These are phyloP conservation scores for Hericium alpestre DNA, from an alignment of 768 basidiomycete species.

Conservation along the genomic window DNA sequence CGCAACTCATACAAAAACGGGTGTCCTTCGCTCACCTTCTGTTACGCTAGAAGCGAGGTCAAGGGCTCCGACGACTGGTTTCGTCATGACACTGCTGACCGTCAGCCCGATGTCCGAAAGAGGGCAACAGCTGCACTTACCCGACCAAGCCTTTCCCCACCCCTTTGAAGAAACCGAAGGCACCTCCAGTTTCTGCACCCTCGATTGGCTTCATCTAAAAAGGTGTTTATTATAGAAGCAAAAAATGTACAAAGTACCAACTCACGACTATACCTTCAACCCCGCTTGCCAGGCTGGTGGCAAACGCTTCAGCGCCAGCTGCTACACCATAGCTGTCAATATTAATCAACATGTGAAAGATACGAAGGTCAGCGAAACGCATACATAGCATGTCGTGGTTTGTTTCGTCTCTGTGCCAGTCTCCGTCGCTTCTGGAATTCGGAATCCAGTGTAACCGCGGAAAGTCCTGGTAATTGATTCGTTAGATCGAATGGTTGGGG, in stretches of 20 bases:
- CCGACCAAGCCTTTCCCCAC: constrained; percentile 94
- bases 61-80: constrained; percentile 93
- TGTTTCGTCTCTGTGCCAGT: constrained; percentile 84
- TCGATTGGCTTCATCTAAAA: constrained; percentile 89
- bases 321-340: constrained; percentile 79
- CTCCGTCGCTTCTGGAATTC: constrained; percentile 89
- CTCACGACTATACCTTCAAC: constrained; percentile 88
- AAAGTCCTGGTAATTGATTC: constrained; percentile 49
- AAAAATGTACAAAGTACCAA: neutral
- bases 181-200: constrained; percentile 90
- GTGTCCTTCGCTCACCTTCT: constrained; percentile 47
- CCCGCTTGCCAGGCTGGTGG: constrained; percentile 88
- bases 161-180: constrained; percentile 95
- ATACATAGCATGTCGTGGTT: constrained; percentile 90
- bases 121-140: constrained; percentile 28
- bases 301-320: constrained; percentile 88
- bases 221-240: neutral
- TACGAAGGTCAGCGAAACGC: constrained; percentile 13
- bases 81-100: constrained; percentile 71
- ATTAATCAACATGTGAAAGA: neutral
- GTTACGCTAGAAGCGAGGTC: constrained; percentile 92
- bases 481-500: neutral
- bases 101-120: neutral
- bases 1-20: neutral
- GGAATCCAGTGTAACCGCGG: constrained; percentile 92